A percentile compares a stretch with the other conserved stretches of the same genome.
Conservation (phyloP, 75 land plant species). For the Sequoiadendron giganteum region DNA sequence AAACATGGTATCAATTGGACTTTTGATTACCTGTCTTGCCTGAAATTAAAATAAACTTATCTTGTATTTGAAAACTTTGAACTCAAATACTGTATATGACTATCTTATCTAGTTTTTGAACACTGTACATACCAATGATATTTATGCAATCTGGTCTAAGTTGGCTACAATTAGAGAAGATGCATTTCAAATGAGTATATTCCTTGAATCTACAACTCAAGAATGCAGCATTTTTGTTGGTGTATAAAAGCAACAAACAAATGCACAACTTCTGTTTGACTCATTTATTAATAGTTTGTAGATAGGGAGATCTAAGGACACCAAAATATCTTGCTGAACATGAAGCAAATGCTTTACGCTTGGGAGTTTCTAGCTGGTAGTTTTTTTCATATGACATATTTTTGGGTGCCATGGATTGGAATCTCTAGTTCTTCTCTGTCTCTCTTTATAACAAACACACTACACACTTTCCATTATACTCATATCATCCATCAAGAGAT, state of each 20-base stretch:
- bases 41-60: background rate
- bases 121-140: background rate
- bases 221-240: background rate
- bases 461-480: background rate
- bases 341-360: background rate
- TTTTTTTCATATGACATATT: background rate
- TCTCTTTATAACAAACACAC: background rate
- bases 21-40: background rate
- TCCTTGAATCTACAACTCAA: background rate
- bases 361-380: background rate
- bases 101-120: background rate
- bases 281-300: background rate
- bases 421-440: background rate
- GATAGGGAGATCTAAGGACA: background rate
- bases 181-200: background rate
- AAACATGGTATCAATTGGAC: background rate
- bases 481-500: background rate
- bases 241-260: background rate
- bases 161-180: background rate
- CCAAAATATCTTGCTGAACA: background rate
- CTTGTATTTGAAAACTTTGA: background rate
- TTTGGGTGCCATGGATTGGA: background rate
- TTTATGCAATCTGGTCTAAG: background rate
- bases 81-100: background rate
- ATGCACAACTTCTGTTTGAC: background rate